Base-by-base conservation (phyloP, 2,329 filamentous ascomycete species). In the Sclerotinia spermophila region DNA sequence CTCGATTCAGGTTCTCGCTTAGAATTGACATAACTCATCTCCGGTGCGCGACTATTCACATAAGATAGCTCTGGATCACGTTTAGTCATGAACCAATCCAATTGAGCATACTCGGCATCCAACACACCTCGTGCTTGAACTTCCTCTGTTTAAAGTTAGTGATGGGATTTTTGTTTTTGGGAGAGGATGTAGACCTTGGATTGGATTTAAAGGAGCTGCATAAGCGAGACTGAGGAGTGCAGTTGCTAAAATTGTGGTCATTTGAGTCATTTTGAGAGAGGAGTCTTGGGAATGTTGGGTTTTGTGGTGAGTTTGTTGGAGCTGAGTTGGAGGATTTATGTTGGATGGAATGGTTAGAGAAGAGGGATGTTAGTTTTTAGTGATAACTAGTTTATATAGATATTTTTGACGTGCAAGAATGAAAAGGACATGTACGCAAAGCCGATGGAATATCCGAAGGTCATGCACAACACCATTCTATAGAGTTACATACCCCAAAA, bases 41-140 rank as follows among this genome's bases (percentile, higher is more conserved):
- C 33, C 21, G 56, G 30, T n/a, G 56, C 21, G 13, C 33, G 56
- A 21, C 56, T 59, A 38, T 59, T 59, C 56, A 59, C 56, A n/a
- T 59, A 59, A n/a, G 56, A 59, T n/a, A 59, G 56, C 33, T 59
- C 56, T 59, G 56, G 56, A 38, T 59, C 13, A 38, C 33, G 56
- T 59, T 59, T 38, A 59, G 56, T 11, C 56, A 59, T 59, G 17
- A 59, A 59, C 56, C 56, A 59, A 59, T 59, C 56, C 33, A 59
- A 2, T 11, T 59, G 56, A 38, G 56, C 56, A 17, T 59, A 59
- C 6, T 33, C 24, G 33, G 33, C 33, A 59, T 59, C 56, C 24
- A 59, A 59, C 56, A 59, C 21, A 59, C 56, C 56, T 59, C 56
- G 56, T 7, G 56, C 11, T 38, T 59, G 15, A 8, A 59, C 56